phyloP scores from a whole-genome alignment of 306 rosid genomes.

The Acacia confusa region DNA sequence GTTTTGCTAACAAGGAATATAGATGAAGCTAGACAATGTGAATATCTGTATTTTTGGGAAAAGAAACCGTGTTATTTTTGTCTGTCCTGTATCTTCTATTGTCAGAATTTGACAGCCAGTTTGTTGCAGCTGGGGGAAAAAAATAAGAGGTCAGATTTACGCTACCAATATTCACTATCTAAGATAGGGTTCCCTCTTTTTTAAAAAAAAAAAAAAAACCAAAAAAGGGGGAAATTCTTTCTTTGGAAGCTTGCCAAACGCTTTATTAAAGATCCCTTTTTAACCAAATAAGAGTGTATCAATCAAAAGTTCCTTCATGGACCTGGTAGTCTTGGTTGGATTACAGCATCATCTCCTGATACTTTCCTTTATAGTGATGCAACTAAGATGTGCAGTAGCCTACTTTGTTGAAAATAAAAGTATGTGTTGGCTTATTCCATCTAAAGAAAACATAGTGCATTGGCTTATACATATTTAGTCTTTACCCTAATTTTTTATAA shows the following conservation, averaged over 20 bases:
- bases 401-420: neutral
- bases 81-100: neutral
- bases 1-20: constrained; percentile 3
- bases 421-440: neutral
- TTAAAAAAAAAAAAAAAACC: neutral
- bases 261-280: neutral
- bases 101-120: neutral
- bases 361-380: neutral
- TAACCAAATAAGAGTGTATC: neutral
- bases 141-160: neutral
- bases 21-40: neutral
- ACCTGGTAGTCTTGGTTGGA: constrained; percentile 7
- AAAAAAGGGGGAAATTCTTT: neutral
- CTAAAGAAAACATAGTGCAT: neutral
- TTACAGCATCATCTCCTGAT: neutral
- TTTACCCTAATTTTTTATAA: neutral
- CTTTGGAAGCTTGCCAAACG: neutral
- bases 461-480: neutral
- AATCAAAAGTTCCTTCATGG: neutral
- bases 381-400: neutral
- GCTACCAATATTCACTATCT: neutral
- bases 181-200: neutral
- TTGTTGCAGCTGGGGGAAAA: neutral
- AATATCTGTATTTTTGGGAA: neutral
- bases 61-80: neutral